phyloP scores from a whole-genome alignment of 2,329 filamentous ascomycete species.

The Tolypocladium nubicola region DNA sequence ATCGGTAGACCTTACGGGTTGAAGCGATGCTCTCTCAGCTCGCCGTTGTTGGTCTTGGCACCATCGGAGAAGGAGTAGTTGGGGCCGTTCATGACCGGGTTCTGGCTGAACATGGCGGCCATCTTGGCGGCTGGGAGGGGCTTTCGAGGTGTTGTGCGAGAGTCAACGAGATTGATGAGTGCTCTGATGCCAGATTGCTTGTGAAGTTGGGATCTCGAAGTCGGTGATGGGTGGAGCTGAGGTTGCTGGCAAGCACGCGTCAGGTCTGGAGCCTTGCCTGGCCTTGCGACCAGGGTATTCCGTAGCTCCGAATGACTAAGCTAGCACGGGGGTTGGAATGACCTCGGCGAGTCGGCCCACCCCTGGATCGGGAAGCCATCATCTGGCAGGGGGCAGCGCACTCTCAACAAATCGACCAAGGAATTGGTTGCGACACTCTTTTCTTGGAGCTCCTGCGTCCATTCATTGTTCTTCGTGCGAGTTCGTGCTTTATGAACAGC shows the following conservation, averaged over 20 bases:
- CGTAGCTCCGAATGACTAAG: conserved; percentile 33
- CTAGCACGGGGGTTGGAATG: not conserved
- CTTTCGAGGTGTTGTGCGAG: not conserved
- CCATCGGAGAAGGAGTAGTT: conserved; percentile 59
- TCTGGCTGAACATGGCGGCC: conserved; percentile 60
- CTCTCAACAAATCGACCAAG: not conserved
- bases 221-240: conserved; percentile 10
- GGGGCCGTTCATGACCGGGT: conserved; percentile 56
- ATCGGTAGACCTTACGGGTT: conserved; percentile 59
- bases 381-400: not conserved
- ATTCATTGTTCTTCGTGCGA: not conserved
- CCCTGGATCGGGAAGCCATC: not conserved
- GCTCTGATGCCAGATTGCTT: conserved; percentile 1
- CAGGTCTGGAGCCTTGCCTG: conserved; percentile 42
- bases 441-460: not conserved
- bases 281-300: conserved; percentile 10
- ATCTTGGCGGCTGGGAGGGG: conserved; percentile 28
- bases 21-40: conserved; percentile 68
- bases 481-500: not conserved
- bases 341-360: not conserved
- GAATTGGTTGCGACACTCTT: not conserved
- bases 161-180: not conserved
- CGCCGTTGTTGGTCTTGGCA: conserved; percentile 41
- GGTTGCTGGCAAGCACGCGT: conserved; percentile 26
- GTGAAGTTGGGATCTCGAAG: conserved; percentile 7